Percentiles rank a stretch among this genome's conserved stretches.
These are phyloP conservation scores for Alisma plantagoaquatica DNA, from an alignment of 106 monocot genomes.

Conservation along the genomic window DNA sequence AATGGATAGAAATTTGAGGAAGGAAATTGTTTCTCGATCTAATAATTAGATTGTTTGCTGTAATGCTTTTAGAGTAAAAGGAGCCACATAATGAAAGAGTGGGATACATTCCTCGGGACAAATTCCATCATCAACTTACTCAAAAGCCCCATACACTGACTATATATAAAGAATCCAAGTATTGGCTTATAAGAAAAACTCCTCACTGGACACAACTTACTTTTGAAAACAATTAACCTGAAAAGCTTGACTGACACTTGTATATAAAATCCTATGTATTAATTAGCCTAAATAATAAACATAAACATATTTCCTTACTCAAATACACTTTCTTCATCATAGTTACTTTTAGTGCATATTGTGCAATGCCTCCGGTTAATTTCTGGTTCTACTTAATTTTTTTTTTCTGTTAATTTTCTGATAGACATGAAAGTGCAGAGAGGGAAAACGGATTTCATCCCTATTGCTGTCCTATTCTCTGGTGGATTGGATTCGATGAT, in stretches of 20 bases:
- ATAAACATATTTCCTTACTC: neutral
- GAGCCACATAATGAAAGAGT: too few relatives aligned
- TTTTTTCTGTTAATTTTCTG: neutral
- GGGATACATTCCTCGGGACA: too few relatives aligned
- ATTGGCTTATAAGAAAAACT: too few relatives aligned
- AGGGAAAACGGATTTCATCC: conserved; percentile 39
- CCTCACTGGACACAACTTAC: too few relatives aligned
- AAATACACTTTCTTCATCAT: neutral
- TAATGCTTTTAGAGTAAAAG: too few relatives aligned
- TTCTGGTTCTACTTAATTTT: neutral
- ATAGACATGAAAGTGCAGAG: conserved; percentile 5
- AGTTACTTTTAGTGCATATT: neutral
- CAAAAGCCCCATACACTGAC: too few relatives aligned
- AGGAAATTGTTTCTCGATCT: too few relatives aligned
- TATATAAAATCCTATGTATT: too few relatives aligned
- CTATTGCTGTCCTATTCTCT: conserved; percentile 89
- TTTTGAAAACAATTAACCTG: neutral
- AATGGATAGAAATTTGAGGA: too few relatives aligned
- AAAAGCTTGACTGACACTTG: neutral
- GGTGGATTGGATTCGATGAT: conserved; percentile 99
- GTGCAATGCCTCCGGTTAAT: neutral
- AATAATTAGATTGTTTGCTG: too few relatives aligned
- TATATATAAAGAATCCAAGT: too few relatives aligned
- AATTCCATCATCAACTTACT: too few relatives aligned
- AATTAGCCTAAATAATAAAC: neutral